These are phyloP conservation scores for Poronia punctata DNA, from an alignment of 495 filamentous ascomycete genomes.

Conservation along the genomic window DNA sequence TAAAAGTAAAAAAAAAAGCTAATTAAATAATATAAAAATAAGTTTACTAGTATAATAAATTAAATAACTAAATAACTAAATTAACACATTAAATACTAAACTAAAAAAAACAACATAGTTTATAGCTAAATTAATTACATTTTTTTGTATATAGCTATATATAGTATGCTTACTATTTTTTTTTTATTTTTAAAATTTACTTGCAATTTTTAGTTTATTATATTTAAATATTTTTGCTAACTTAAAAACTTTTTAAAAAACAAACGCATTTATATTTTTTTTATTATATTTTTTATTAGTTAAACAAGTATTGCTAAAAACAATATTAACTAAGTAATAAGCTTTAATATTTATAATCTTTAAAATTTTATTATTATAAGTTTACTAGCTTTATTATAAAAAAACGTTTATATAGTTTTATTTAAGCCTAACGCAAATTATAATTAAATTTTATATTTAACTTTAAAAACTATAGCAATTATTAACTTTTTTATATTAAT, in stretches of 20 bases:
- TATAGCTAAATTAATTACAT: background rate
- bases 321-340: background rate
- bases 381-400: background rate
- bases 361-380: background rate
- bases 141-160: background rate
- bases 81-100: background rate
- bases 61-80: background rate
- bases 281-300: background rate
- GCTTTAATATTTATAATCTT: background rate
- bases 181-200: background rate
- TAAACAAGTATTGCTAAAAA: no score
- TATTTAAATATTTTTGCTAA: no score
- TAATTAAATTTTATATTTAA: background rate
- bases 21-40: no score
- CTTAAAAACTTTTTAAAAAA: background rate
- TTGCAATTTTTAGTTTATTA: background rate
- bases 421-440: background rate
- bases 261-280: background rate
- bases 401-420: background rate
- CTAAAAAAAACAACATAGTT: background rate
- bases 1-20: no score
- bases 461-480: background rate
- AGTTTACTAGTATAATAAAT: no score
- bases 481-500: background rate
- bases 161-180: background rate